Evolutionary conservation across 352 stramenopile genomes (phyloP), one percentile per base, ranked within the genome.

Genomic region (Globisporangium abappressorium): DNA sequence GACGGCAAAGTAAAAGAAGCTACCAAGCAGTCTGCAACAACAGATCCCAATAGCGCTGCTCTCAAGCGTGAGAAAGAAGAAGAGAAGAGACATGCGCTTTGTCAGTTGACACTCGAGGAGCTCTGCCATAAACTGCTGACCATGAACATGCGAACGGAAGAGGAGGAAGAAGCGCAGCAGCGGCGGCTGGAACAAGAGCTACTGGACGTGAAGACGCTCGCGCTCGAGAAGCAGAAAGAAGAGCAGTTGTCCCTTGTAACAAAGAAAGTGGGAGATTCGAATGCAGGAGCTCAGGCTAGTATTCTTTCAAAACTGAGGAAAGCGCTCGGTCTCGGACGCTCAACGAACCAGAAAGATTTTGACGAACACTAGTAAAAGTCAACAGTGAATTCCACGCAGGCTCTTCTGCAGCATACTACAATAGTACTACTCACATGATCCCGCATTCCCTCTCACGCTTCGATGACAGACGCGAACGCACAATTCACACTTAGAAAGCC

Each of bases 111-210:
- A 2, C 53, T 84, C 20, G 74, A 80, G 26, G 75, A 66, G 24
- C 41, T 80, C n/a, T 82, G 74, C 28, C 41, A 65, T 3, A 66
- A 76, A 26, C 68, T 82, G 53, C 49, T 84, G 49, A 36, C 63
- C 20, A 46, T 82, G 36, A 75, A 75, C 28, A 82, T 65, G 30
- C 70, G 77, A 15, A 74, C 77, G 0, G 77, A 81, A 49, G 70
- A 80, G 28, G 77, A 84, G 41, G 74, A 82, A 22, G 70, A 76
- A 36, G 70, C 71, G 65, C 71, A 64, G 22, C 76, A 82, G 55
- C 60, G 64, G 30, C 67, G 49, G 41, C 12, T 82, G 30, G 70
- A 77, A 26, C 70, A 80, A 5, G 77, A 84, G 11, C 24, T 84
- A 11, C 66, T 74, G 51, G 72, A 80, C 18, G 66, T 70, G 15